Evolutionary conservation across 169 alveolate species (phyloP).

Genomic region (Cryptosporidium meleagridis): DNA sequence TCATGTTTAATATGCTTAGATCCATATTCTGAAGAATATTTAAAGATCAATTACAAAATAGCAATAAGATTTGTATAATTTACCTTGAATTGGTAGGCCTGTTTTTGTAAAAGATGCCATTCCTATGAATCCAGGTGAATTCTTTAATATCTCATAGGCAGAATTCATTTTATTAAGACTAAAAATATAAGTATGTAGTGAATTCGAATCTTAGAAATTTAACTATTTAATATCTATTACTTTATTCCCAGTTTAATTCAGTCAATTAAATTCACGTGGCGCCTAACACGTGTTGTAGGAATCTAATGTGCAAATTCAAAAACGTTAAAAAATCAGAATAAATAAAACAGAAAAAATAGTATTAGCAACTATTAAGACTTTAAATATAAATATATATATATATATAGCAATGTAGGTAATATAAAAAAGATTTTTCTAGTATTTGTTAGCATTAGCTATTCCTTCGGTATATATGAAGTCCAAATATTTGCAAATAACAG

Average conservation of each 20-base stretch:
- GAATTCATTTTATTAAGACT: background rate
- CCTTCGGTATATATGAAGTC: background rate
- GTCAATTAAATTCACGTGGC: background rate
- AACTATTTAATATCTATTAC: too few species aligned
- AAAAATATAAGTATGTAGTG: background rate
- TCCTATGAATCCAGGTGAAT: constrained; percentile 49
- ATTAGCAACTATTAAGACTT: background rate
- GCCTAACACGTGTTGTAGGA: background rate
- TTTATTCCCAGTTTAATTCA: background rate
- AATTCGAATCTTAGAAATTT: background rate
- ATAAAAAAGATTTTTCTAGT: background rate
- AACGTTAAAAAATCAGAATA: too few species aligned
- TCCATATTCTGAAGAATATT: constrained; percentile 42
- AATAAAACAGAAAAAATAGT: too few species aligned
- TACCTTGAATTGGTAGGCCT: constrained; percentile 64
- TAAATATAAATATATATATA: too few species aligned
- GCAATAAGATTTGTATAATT: background rate
- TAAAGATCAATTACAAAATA: background rate
- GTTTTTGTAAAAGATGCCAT: constrained; percentile 61
- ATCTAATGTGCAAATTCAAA: background rate
- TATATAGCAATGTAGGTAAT: background rate
- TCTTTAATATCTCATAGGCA: background rate
- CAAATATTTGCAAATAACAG: background rate
- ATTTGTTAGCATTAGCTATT: background rate
- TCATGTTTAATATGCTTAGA: constrained; percentile 11